Conservation (phyloP, 2,329 filamentous ascomycete genomes). For the Stagonosporopsis chrysanthemi region DNA sequence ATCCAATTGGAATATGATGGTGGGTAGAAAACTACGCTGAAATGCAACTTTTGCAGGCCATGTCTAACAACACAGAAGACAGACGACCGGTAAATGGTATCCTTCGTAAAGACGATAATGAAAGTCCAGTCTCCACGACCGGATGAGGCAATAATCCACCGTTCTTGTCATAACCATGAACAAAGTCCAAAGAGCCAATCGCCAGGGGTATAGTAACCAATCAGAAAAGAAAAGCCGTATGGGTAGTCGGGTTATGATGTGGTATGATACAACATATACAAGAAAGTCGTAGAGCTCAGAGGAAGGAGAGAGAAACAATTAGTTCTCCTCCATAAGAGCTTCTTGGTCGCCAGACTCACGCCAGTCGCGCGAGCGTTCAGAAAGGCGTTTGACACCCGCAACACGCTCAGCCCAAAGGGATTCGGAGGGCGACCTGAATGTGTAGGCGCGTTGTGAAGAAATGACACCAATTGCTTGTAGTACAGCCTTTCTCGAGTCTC, state of each 20-base stretch:
- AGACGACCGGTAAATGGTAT: conserved; percentile 30
- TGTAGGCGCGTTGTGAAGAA: conserved; percentile 90
- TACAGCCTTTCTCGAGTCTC: conserved; percentile 93
- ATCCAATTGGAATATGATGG: conserved; percentile 22
- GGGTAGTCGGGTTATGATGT: conserved; percentile 22
- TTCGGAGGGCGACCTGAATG: conserved; percentile 89
- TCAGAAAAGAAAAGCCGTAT: conserved; percentile 21
- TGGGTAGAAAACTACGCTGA: conserved; percentile 18
- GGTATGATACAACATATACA: conserved; percentile 27
- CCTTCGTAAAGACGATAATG: conserved; percentile 22
- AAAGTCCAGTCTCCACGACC: conserved; percentile 11
- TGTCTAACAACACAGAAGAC: conserved; percentile 15
- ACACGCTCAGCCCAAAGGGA: conserved; percentile 87
- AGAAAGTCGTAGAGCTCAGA: conserved; percentile 22
- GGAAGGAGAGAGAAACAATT: conserved; percentile 20
- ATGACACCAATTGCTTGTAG: conserved; percentile 97
- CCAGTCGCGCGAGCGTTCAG: conserved; percentile 89
- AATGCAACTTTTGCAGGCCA: conserved; percentile 30
- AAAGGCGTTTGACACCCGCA: conserved; percentile 78
- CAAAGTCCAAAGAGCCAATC: conserved; percentile 18
- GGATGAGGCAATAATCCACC: conserved; percentile 18
- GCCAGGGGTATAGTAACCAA: conserved; percentile 24
- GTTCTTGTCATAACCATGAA: conserved; percentile 13
- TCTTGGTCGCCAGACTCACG: conserved; percentile 80
- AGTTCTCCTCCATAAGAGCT: conserved; percentile 64